phyloP scores from a whole-genome alignment of 2,329 filamentous ascomycete genomes.

The Fusarium citri region DNA sequence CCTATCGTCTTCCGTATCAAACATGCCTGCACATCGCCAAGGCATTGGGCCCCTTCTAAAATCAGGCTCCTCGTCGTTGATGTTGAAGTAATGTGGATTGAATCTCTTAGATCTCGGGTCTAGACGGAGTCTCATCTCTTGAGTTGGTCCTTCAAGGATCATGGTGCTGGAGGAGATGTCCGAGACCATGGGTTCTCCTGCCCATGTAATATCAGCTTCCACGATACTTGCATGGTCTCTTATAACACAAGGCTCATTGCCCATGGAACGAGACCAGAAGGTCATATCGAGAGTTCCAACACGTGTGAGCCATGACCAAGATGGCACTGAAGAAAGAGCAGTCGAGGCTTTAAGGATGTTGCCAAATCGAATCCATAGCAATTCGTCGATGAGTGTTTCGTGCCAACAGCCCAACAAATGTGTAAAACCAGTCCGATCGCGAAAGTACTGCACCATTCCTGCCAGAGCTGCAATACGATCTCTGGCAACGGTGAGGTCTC shows the following conservation, averaged over 20 bases:
- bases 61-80: neutral
- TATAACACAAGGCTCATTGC: neutral
- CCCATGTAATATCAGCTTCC: neutral
- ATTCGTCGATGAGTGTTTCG: neutral
- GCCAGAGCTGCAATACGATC: conserved; percentile 4
- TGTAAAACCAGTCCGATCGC: neutral
- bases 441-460: conserved; percentile 10
- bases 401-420: conserved; percentile 10
- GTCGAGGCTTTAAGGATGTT: neutral
- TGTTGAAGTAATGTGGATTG: neutral
- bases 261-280: neutral
- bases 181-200: neutral
- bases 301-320: conserved; percentile 26
- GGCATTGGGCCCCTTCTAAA: neutral
- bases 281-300: neutral
- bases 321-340: neutral
- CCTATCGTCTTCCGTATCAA: neutral
- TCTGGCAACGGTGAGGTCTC: conserved; percentile 1
- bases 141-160: neutral
- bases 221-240: neutral
- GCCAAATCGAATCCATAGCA: conserved; percentile 6
- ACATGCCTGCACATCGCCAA: conserved; percentile 8
- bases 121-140: neutral
- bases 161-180: neutral
- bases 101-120: neutral